Evolutionary conservation across 1,139 yeast genomes (phyloP).

Genomic region (Chernovozyma aurita): DNA sequence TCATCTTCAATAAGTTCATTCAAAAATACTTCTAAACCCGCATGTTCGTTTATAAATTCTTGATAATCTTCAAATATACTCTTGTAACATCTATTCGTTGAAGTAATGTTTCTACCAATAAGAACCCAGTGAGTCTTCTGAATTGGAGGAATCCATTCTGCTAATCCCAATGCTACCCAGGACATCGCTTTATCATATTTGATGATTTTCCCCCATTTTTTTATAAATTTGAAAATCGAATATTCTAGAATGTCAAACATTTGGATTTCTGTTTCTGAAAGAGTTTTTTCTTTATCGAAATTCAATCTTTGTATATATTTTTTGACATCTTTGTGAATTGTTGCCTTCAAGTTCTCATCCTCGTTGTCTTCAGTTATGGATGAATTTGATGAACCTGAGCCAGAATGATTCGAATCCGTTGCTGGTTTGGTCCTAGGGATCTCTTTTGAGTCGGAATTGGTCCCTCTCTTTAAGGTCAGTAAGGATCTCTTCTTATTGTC

Average conservation of each 20-base stretch:
- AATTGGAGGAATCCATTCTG: conserved; percentile 83
- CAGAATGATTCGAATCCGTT: neutral
- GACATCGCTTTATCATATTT: conserved; percentile 79
- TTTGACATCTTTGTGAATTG: conserved; percentile 47
- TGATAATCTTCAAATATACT: conserved; percentile 46
- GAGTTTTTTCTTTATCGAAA: conserved; percentile 10
- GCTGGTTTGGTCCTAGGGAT: too few relatives aligned
- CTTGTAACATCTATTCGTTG: conserved; percentile 20
- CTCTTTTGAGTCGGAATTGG: neutral
- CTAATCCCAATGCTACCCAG: conserved; percentile 84
- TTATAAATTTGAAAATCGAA: conserved; percentile 59
- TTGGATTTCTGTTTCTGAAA: conserved; percentile 42
- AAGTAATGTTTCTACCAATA: conserved; percentile 25
- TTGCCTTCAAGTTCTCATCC: conserved; percentile 24
- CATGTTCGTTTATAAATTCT: conserved; percentile 36
- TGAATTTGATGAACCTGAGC: neutral
- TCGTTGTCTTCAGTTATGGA: conserved; percentile 2
- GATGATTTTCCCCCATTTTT: conserved; percentile 74
- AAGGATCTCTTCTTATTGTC: conserved; percentile 9
- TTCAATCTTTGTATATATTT: conserved; percentile 47
- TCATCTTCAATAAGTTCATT: conserved; percentile 26
- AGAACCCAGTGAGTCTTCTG: conserved; percentile 41
- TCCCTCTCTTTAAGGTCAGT: neutral
- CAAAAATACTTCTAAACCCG: conserved; percentile 23
- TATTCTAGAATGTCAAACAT: conserved; percentile 56